Percentiles rank a stretch among this genome's conserved stretches.
Conservation (phyloP, 805 yeast genomes). For the Barnettozyma populi region DNA sequence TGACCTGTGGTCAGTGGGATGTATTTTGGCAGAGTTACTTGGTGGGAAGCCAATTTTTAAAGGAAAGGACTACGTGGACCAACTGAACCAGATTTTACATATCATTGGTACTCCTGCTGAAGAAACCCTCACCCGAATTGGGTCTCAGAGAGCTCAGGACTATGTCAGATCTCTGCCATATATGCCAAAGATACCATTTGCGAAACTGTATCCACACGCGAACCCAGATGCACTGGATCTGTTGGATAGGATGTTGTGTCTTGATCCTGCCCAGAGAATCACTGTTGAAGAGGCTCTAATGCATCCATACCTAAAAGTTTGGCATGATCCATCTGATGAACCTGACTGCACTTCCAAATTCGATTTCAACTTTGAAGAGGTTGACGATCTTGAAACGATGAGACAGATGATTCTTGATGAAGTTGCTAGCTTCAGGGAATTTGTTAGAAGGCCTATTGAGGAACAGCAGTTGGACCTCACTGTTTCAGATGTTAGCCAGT, state of each 20-base stretch:
- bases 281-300: constrained; percentile 82
- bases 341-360: constrained; percentile 76
- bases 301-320: constrained; percentile 82
- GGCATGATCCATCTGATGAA: constrained; percentile 95
- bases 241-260: constrained; percentile 69
- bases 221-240: constrained; percentile 83
- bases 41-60: constrained; percentile 90
- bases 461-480: constrained; percentile 40
- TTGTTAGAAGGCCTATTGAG: constrained; percentile 71
- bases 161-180: constrained; percentile 83
- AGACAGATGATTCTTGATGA: constrained; percentile 74
- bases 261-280: constrained; percentile 80
- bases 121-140: constrained; percentile 61
- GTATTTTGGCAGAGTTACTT: constrained; percentile 88
- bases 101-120: constrained; percentile 90
- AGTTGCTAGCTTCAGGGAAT: constrained; percentile 69
- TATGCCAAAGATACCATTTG: constrained; percentile 74
- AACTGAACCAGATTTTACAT: constrained; percentile 78
- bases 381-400: constrained; percentile 73
- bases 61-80: constrained; percentile 95
- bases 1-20: constrained; percentile 97
- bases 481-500: constrained; percentile 24
- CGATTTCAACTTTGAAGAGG: constrained; percentile 78
- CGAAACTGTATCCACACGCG: constrained; percentile 71
- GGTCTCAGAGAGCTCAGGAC: constrained; percentile 85